Conservation (phyloP, 306 rosid species). For the Pyrus bretschneideri region DNA sequence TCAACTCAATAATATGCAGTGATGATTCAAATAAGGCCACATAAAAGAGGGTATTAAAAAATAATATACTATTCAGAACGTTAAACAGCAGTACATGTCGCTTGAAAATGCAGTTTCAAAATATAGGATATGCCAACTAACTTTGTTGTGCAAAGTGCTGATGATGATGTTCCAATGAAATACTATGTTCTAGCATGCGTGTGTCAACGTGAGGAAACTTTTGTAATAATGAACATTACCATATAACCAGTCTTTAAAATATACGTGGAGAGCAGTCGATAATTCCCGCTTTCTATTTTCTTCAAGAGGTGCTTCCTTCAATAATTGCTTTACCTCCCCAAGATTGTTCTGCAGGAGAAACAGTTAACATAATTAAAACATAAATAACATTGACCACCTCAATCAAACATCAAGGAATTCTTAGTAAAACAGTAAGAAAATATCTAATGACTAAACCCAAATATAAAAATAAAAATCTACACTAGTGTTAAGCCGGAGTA, state of each 20-base stretch:
- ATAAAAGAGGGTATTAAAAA: background rate
- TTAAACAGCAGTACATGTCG: background rate
- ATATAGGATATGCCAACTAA: background rate
- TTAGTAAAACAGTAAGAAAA: background rate
- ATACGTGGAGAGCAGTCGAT: slow-evolving; percentile 81
- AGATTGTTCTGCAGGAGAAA: slow-evolving; percentile 60
- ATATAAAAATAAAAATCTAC: background rate
- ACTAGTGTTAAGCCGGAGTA: background rate
- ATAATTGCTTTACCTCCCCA: slow-evolving; percentile 62
- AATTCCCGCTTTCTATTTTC: slow-evolving; percentile 81
- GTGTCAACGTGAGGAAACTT: background rate
- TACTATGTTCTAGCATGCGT: background rate
- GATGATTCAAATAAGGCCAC: background rate
- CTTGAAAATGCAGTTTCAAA: background rate
- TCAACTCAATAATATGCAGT: background rate
- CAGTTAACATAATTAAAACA: slow-evolving; percentile 5
- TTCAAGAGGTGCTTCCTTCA: slow-evolving; percentile 84
- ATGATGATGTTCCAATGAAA: background rate
- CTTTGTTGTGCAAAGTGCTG: background rate
- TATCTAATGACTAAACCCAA: background rate
- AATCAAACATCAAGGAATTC: slow-evolving; percentile 14
- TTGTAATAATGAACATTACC: slow-evolving; percentile 36
- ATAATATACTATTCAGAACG: background rate
- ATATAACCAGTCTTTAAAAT: slow-evolving; percentile 95
- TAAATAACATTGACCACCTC: background rate